A percentile compares a stretch with the other conserved stretches of the same genome.
Evolutionary conservation across 2,329 filamentous ascomycete genomes (phyloP).

Genomic region (Penicillium polonicum): DNA sequence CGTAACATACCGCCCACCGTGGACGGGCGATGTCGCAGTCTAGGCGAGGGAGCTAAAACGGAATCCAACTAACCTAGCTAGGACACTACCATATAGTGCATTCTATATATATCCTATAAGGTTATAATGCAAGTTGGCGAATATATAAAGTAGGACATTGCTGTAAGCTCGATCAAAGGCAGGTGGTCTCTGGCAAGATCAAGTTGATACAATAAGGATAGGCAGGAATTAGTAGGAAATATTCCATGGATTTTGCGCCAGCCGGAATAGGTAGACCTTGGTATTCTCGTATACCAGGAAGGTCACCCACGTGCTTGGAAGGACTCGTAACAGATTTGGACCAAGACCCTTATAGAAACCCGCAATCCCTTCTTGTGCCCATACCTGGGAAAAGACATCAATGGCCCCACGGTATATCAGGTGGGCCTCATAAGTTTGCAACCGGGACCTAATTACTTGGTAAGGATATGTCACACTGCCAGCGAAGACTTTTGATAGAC

Average conservation of each 20-base stretch:
- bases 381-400: constrained; percentile 73
- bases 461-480: constrained; percentile 92
- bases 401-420: constrained; percentile 68
- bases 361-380: constrained; percentile 71
- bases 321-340: constrained; percentile 83
- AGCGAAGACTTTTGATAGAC: constrained; percentile 79
- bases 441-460: constrained; percentile 80
- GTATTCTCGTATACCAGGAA: constrained; percentile 97
- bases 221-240: not conserved
- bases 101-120: no score
- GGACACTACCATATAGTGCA: no score
- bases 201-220: not conserved
- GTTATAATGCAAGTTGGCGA: not conserved
- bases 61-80: no score
- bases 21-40: no score
- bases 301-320: constrained; percentile 94
- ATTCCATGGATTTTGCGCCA: constrained; percentile 16
- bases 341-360: constrained; percentile 92
- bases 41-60: no score
- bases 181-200: not conserved
- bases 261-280: constrained; percentile 65
- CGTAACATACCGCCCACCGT: no score
- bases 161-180: not conserved
- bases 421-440: constrained; percentile 86
- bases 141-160: not conserved